A percentile compares a stretch with the other conserved stretches of the same genome.
phyloP scores from a whole-genome alignment of 306 rosid genomes.

The Cercis canadensis region DNA sequence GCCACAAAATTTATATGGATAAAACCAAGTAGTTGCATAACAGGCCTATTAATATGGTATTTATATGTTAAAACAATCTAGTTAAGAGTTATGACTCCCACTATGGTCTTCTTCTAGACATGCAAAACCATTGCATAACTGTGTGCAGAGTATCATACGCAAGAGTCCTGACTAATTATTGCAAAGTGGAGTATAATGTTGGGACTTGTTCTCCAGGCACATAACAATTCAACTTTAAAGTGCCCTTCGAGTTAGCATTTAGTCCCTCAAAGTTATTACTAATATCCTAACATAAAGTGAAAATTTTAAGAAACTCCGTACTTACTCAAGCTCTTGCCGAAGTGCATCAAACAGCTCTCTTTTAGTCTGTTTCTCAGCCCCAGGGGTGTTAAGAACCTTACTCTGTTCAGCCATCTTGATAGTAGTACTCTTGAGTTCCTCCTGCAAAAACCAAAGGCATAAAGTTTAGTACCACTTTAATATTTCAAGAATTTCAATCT shows the following conservation, averaged over 20 bases:
- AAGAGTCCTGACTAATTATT: not conserved
- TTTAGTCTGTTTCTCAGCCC: conserved; percentile 95
- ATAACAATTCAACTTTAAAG: not conserved
- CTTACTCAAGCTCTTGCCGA: conserved; percentile 90
- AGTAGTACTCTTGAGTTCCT: conserved; percentile 84
- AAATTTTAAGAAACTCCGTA: conserved; percentile 14
- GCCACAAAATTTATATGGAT: not conserved
- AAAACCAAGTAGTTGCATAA: not conserved
- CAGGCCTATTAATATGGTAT: conserved; percentile 3
- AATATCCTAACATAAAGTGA: not conserved
- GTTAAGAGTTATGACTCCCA: not conserved
- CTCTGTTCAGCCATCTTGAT: conserved; percentile 97
- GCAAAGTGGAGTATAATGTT: not conserved
- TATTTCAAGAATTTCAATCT: not conserved
- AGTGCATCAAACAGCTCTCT: conserved; percentile 89
- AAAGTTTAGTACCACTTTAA: not conserved
- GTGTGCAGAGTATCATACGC: not conserved
- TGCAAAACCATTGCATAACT: conserved; percentile 17
- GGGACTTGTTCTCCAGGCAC: conserved; percentile 9
- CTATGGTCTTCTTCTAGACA: not conserved
- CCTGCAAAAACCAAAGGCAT: conserved; percentile 50
- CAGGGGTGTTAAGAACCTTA: conserved; percentile 90
- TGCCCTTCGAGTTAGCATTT: not conserved
- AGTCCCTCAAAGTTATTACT: not conserved
- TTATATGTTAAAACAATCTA: conserved; percentile 22